Conservation (phyloP, 139 green algal genomes). For the Picochlorum costavermella region DNA sequence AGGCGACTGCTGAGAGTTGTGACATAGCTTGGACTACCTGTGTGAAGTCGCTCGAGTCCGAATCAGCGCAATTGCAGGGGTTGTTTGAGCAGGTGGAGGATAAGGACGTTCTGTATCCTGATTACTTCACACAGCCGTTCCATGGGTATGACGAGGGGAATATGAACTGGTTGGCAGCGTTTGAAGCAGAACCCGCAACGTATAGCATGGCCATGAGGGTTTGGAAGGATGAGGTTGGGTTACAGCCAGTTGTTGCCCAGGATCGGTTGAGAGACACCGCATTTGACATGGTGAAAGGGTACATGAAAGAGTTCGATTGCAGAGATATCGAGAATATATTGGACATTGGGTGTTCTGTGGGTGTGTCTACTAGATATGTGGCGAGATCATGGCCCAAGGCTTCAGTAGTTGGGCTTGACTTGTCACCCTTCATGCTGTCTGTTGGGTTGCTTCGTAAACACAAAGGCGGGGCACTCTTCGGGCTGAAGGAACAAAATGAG, state of each 20-base stretch:
- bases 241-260: conserved; percentile 30
- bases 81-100: conserved; percentile 43
- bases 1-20: conserved; percentile 36
- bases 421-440: conserved; percentile 79
- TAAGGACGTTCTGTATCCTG: conserved; percentile 40
- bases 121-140: conserved; percentile 71
- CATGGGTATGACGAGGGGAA: conserved; percentile 63
- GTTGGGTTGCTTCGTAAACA: conserved; percentile 67
- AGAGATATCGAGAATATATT: conserved; percentile 32
- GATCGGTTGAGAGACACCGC: conserved; percentile 32
- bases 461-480: conserved; percentile 17
- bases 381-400: conserved; percentile 42
- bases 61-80: background rate
- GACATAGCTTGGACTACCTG: conserved; percentile 42
- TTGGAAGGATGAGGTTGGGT: conserved; percentile 36
- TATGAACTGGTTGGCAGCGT: conserved; percentile 49
- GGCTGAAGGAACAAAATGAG: background rate
- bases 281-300: conserved; percentile 26
- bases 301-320: background rate
- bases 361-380: conserved; percentile 64
- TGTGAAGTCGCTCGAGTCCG: conserved; percentile 18
- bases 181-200: conserved; percentile 60
- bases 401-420: conserved; percentile 59
- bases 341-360: conserved; percentile 77
- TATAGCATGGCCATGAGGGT: conserved; percentile 56